Evolutionary conservation across 768 basidiomycete species (phyloP).

Genomic region (Lepiota venenata): DNA sequence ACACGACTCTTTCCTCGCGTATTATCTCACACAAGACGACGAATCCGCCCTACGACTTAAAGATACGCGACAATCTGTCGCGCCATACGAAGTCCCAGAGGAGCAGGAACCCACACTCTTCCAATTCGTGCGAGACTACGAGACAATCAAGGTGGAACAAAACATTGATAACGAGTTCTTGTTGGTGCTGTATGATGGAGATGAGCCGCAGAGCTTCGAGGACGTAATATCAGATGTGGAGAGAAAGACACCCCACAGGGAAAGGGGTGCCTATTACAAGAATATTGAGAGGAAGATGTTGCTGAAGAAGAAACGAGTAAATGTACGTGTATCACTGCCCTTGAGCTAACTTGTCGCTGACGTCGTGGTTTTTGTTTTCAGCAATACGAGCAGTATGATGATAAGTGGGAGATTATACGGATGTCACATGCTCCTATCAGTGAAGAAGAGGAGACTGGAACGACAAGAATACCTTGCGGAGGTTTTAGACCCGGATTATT

Average conservation of each 20-base stretch:
- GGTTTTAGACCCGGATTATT: constrained; percentile 67
- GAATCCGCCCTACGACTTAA: constrained; percentile 68
- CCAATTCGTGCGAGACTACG: constrained; percentile 80
- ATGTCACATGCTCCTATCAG: constrained; percentile 69
- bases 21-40: constrained; percentile 78
- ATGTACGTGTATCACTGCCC: constrained; percentile 43
- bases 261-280: constrained; percentile 83
- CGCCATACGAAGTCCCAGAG: constrained; percentile 44
- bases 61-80: constrained; percentile 40
- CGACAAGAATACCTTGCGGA: constrained; percentile 77
- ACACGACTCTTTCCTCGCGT: constrained; percentile 84
- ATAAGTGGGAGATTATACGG: constrained; percentile 82
- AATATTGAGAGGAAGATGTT: constrained; percentile 87
- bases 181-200: constrained; percentile 67
- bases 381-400: constrained; percentile 69
- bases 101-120: constrained; percentile 69
- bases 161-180: constrained; percentile 85
- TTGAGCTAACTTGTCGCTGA: neutral
- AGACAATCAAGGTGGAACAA: constrained; percentile 83
- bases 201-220: constrained; percentile 28
- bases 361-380: constrained; percentile 23
- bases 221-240: constrained; percentile 31
- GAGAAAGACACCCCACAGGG: constrained; percentile 23
- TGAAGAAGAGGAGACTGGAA: constrained; percentile 72
- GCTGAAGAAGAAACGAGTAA: constrained; percentile 79